Percentiles rank a stretch among this genome's conserved stretches.
Conservation (phyloP, 345 rosid genomes). For the Arabis hirsuta region DNA sequence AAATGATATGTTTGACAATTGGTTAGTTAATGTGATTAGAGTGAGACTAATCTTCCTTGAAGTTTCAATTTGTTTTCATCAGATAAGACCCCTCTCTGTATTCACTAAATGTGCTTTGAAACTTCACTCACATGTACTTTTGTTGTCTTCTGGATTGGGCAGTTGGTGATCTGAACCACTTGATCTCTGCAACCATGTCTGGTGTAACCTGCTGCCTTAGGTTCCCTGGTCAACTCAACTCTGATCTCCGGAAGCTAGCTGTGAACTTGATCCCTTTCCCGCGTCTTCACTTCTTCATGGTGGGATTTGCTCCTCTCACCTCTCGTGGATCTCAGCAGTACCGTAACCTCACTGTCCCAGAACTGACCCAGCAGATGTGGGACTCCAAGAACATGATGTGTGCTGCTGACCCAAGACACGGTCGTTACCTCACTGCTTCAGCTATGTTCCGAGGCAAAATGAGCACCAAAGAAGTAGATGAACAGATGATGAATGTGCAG, state of each 20-base stretch:
- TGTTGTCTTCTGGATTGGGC: slow-evolving; percentile 3
- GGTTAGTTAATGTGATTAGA: background rate
- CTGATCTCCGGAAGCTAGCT: slow-evolving; percentile 72
- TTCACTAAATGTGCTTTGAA: too few relatives aligned
- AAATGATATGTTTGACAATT: background rate
- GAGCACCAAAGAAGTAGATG: slow-evolving; percentile 84
- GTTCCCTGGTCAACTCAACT: slow-evolving; percentile 74
- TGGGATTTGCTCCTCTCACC: slow-evolving; percentile 82
- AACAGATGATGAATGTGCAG: slow-evolving; percentile 74
- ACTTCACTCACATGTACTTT: background rate
- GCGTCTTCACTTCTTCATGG: slow-evolving; percentile 83
- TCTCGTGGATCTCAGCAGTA: slow-evolving; percentile 81
- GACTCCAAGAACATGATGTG: slow-evolving; percentile 86
- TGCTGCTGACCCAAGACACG: slow-evolving; percentile 79
- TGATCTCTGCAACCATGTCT: slow-evolving; percentile 81
- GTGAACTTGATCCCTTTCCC: slow-evolving; percentile 78
- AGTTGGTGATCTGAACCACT: slow-evolving; percentile 73
- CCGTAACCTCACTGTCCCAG: slow-evolving; percentile 73
- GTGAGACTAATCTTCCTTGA: background rate
- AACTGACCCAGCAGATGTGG: slow-evolving; percentile 87
- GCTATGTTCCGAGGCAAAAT: slow-evolving; percentile 81
- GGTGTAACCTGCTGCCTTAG: slow-evolving; percentile 77
- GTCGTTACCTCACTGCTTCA: slow-evolving; percentile 71
- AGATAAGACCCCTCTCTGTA: background rate
- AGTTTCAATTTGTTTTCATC: background rate